A percentile compares a stretch with the other conserved stretches of the same genome.
phyloP scores from a whole-genome alignment of 2,329 filamentous ascomycete species.

The Phyllosticta paracitricarpa region DNA sequence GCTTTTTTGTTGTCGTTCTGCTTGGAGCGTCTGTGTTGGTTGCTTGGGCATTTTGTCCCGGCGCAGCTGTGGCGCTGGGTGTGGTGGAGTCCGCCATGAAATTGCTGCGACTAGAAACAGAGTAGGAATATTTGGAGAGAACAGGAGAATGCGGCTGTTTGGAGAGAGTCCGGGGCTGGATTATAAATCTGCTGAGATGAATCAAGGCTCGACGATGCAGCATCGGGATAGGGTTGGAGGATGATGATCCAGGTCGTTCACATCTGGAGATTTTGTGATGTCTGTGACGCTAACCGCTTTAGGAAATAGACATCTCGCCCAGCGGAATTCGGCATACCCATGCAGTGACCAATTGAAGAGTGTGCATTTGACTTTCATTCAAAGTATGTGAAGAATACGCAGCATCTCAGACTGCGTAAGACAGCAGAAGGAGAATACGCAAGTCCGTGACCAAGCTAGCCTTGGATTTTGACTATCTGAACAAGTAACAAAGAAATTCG shows the following conservation, averaged over 20 bases:
- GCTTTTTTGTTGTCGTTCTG: neutral
- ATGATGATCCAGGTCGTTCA: neutral
- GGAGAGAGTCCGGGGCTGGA: neutral
- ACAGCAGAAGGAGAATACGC: neutral
- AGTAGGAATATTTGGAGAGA: neutral
- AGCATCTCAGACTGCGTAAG: too few species aligned
- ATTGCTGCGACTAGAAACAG: neutral
- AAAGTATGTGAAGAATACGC: too few species aligned
- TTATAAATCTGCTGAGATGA: neutral
- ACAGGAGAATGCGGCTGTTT: neutral
- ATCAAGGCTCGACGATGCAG: neutral
- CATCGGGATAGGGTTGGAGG: neutral
- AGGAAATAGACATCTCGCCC: neutral
- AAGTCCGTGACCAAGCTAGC: neutral
- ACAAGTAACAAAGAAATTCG: neutral
- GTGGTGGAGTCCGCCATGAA: neutral
- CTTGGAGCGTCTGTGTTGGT: neutral
- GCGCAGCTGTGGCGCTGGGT: neutral
- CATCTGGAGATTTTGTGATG: neutral
- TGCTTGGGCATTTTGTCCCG: neutral
- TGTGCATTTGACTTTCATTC: too few species aligned
- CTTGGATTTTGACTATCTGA: neutral
- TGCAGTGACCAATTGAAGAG: too few species aligned
- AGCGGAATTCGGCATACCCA: too few species aligned
- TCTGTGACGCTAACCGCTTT: slow-evolving; percentile 4